phyloP scores from a whole-genome alignment of 495 filamentous ascomycete species.

The Penicillium malachiteum region DNA sequence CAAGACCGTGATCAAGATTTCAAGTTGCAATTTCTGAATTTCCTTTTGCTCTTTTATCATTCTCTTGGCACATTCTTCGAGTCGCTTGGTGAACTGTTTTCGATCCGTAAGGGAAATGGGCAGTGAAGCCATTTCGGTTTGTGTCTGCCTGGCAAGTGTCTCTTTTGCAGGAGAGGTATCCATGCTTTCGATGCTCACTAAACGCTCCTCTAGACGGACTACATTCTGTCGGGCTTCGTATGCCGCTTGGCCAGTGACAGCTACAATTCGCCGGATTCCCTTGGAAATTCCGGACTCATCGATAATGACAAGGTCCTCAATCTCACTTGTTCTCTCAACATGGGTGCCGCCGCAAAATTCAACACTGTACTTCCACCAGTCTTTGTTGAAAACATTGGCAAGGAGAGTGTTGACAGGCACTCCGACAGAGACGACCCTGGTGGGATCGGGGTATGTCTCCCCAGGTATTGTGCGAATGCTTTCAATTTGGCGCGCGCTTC shows the following conservation, averaged over 20 bases:
- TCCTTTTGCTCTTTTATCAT: too few relatives aligned
- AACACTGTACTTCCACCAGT: slow-evolving; percentile 81
- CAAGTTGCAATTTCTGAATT: too few relatives aligned
- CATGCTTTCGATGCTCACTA: slow-evolving; percentile 61
- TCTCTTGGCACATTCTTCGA: too few relatives aligned
- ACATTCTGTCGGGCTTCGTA: slow-evolving; percentile 80
- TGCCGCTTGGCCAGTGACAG: slow-evolving; percentile 85
- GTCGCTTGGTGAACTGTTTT: too few relatives aligned
- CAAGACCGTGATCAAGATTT: too few relatives aligned
- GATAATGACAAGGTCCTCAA: slow-evolving; percentile 89
- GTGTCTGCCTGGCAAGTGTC: too few relatives aligned
- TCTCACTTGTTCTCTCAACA: slow-evolving; percentile 84
- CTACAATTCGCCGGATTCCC: slow-evolving; percentile 95
- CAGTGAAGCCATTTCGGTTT: too few relatives aligned
- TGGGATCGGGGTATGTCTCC: slow-evolving; percentile 95
- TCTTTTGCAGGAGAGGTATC: slow-evolving; percentile 64
- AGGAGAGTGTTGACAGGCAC: slow-evolving; percentile 81
- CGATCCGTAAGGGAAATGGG: too few relatives aligned
- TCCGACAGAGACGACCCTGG: slow-evolving; percentile 98
- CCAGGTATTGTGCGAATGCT: slow-evolving; percentile 95
- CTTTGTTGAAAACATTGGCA: slow-evolving; percentile 72
- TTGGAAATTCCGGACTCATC: slow-evolving; percentile 97
- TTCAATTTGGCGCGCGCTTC: slow-evolving; percentile 74
- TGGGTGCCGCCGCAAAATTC: slow-evolving; percentile 99
- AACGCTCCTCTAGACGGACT: too few relatives aligned